A percentile compares a stretch with the other conserved stretches of the same genome.
phyloP scores from a whole-genome alignment of 2,329 filamentous ascomycete species.

The Monascus ruber region DNA sequence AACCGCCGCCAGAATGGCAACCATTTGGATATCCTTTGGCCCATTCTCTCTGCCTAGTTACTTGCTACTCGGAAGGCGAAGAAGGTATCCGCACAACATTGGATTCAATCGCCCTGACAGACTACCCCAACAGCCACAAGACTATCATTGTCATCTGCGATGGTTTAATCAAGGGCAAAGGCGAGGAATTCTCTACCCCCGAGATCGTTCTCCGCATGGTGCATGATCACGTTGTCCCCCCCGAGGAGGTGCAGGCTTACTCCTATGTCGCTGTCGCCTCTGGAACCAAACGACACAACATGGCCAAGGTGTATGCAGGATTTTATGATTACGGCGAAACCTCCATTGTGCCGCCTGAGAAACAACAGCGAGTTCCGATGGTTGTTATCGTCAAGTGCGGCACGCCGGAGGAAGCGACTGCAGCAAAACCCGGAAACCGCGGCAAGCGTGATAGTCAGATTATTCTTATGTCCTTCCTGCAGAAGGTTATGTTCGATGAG shows the following conservation, averaged over 20 bases:
- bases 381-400: conserved; percentile 93
- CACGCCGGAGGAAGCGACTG: conserved; percentile 70
- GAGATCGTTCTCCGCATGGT: conserved; percentile 89
- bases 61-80: conserved; percentile 91
- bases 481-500: conserved; percentile 99
- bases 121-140: conserved; percentile 99
- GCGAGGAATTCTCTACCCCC: conserved; percentile 75
- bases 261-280: conserved; percentile 95
- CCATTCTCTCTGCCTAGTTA: conserved; percentile 87
- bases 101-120: conserved; percentile 92
- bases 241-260: conserved; percentile 74
- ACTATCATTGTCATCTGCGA: conserved; percentile 93
- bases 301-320: conserved; percentile 95
- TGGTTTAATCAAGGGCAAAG: conserved; percentile 92
- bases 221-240: conserved; percentile 72
- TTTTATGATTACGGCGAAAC: conserved; percentile 92
- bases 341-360: conserved; percentile 67
- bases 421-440: conserved; percentile 86
- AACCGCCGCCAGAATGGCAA: conserved; percentile 93
- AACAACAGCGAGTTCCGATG: conserved; percentile 96
- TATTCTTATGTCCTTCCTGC: conserved; percentile 96
- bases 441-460: conserved; percentile 99
- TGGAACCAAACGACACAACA: conserved; percentile 96
- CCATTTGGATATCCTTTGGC: conserved; percentile 92
- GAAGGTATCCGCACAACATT: conserved; percentile 87